A percentile compares a stretch with the other conserved stretches of the same genome.
Conservation (phyloP, 139 green algal species). For the Chara braunii region DNA sequence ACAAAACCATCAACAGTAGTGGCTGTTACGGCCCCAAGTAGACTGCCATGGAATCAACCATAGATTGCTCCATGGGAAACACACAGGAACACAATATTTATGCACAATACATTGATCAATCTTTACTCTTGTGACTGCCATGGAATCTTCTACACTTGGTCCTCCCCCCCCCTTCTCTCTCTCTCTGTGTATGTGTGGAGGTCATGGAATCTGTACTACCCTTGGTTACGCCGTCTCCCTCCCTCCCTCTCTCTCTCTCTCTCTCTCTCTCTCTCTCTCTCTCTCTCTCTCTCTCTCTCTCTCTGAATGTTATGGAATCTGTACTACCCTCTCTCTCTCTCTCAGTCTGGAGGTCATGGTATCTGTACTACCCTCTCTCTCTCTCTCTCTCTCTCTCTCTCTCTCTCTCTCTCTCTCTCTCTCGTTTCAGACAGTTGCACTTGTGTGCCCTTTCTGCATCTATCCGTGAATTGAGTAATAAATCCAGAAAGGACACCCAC, state of each 20-base stretch:
- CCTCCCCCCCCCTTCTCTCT: too few species aligned
- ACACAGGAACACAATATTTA: too few species aligned
- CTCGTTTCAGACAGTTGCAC: not conserved
- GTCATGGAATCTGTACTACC: slow-evolving; percentile 10
- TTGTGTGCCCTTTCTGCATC: not conserved
- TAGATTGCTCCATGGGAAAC: too few species aligned
- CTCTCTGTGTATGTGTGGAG: too few species aligned
- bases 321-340: not conserved
- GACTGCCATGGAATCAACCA: too few species aligned
- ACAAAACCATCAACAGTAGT: too few species aligned
- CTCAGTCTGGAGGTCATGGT: not conserved
- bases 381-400: slow-evolving; percentile 17
- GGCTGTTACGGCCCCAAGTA: too few species aligned
- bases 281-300: slow-evolving; percentile 4
- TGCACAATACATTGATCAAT: too few species aligned
- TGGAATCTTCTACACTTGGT: too few species aligned
- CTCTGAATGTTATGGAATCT: not conserved
- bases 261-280: slow-evolving; percentile 4
- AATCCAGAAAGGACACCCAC: not conserved
- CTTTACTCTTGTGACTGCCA: too few species aligned
- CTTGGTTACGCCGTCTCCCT: not conserved
- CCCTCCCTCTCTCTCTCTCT: slow-evolving; percentile 3
- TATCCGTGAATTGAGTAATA: not conserved
- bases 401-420: slow-evolving; percentile 7
- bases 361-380: slow-evolving; percentile 15